A percentile compares a stretch with the other conserved stretches of the same genome.
Evolutionary conservation across 805 yeast species (phyloP).

Genomic region (Hanseniaspora thailandica): DNA sequence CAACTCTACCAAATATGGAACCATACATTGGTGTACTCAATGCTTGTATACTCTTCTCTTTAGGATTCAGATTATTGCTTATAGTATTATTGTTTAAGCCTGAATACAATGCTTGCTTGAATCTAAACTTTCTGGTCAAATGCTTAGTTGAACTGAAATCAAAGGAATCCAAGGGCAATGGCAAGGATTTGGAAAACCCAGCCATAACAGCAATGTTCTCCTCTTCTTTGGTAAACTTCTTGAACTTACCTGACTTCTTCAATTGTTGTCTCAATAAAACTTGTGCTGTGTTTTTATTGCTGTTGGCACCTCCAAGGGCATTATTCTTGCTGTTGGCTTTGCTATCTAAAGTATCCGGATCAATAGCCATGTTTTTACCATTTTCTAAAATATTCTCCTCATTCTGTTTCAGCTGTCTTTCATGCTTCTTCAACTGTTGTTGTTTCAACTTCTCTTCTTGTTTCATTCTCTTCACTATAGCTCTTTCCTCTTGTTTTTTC

Average conservation of each 20-base stretch:
- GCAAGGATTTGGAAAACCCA: constrained; percentile 70
- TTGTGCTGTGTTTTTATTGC: constrained; percentile 11
- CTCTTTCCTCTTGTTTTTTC: constrained; percentile 16
- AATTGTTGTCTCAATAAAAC: constrained; percentile 10
- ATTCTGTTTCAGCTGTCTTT: constrained; percentile 27
- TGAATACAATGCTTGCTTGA: constrained; percentile 48
- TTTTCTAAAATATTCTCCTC: constrained; percentile 17
- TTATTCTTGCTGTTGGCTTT: constrained; percentile 15
- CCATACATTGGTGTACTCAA: constrained; percentile 10
- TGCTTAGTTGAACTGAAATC: constrained; percentile 57
- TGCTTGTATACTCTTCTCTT: constrained; percentile 12
- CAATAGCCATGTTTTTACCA: background rate
- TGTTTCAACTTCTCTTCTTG: constrained; percentile 22
- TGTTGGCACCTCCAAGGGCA: constrained; percentile 1
- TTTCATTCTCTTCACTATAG: constrained; percentile 15
- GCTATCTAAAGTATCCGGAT: background rate
- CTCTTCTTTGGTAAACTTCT: constrained; percentile 69
- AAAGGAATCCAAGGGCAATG: constrained; percentile 72
- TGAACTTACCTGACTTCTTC: constrained; percentile 14
- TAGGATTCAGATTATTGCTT: background rate
- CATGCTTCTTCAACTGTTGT: constrained; percentile 31
- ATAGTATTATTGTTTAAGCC: constrained; percentile 10
- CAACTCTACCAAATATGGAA: constrained; percentile 9
- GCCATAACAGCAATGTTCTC: constrained; percentile 85
- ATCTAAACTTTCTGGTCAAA: constrained; percentile 63